Conservation (phyloP, 345 rosid species). For the Lagerstroemia speciosa region DNA sequence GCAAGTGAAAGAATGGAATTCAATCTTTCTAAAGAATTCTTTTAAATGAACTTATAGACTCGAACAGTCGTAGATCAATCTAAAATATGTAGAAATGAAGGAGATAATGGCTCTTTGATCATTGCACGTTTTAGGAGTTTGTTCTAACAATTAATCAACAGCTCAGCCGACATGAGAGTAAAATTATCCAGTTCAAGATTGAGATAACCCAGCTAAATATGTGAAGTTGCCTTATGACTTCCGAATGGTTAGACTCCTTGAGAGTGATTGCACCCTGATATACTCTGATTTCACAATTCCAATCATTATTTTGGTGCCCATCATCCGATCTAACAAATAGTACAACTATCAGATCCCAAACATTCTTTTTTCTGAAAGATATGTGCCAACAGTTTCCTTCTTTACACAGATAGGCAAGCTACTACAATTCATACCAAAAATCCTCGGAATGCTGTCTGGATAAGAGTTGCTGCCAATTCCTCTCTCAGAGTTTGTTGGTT, state of each 20-base stretch:
- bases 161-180: background rate
- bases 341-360: background rate
- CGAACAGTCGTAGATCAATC: too few species aligned
- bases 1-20: background rate
- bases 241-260: background rate
- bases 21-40: background rate
- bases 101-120: background rate
- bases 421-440: constrained; percentile 54
- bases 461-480: constrained; percentile 69
- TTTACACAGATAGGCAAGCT: background rate
- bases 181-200: background rate
- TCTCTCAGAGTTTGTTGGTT: constrained; percentile 36
- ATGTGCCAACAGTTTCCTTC: background rate
- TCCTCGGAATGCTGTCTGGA: constrained; percentile 92
- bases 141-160: background rate
- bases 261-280: background rate
- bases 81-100: background rate
- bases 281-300: background rate
- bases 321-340: background rate
- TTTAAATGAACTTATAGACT: background rate
- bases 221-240: background rate
- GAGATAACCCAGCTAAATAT: background rate
- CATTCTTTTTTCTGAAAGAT: background rate
- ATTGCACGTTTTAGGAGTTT: background rate
- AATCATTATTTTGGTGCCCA: background rate